Conservation (phyloP, 1,284 basidiomycete genomes). For the Malassezia furfur region DNA sequence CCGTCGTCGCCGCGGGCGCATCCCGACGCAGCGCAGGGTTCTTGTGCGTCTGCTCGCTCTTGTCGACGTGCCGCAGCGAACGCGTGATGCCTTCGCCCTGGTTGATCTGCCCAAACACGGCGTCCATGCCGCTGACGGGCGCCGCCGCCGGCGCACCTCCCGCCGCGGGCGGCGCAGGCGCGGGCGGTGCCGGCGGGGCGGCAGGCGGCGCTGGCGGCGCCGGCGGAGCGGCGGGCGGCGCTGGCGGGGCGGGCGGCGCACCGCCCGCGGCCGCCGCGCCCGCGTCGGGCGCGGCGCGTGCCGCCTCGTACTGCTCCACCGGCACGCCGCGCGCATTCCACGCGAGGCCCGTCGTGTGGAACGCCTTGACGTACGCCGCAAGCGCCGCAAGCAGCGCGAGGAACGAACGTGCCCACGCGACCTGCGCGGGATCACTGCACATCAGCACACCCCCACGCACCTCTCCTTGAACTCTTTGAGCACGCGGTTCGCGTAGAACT, state of each 20-base stretch:
- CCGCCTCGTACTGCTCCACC: constrained; percentile 16
- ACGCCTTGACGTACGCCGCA: constrained; percentile 73
- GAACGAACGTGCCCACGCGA: constrained; percentile 77
- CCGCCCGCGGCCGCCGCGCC: background rate
- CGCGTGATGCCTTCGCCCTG: constrained; percentile 81
- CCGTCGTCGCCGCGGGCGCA: constrained; percentile 10
- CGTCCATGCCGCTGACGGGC: constrained; percentile 57
- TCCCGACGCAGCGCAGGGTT: constrained; percentile 69
- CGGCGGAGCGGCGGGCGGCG: constrained; percentile 46
- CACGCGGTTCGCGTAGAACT: constrained; percentile 83
- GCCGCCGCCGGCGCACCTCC: constrained; percentile 51
- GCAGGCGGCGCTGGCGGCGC: constrained; percentile 48
- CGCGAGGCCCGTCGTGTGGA: constrained; percentile 73
- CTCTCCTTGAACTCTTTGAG: constrained; percentile 88
- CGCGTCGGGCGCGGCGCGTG: constrained; percentile 50
- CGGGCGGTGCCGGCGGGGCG: constrained; percentile 48
- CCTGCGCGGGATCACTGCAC: constrained; percentile 62
- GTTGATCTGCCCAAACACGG: constrained; percentile 88
- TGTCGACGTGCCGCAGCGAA: constrained; percentile 82
- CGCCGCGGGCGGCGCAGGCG: constrained; percentile 51
- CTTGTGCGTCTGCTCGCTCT: constrained; percentile 97
- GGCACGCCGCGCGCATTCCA: constrained; percentile 65
- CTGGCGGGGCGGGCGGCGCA: constrained; percentile 53
- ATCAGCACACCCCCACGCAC: background rate
- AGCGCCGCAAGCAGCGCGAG: constrained; percentile 65